Conservation (phyloP, 2,329 filamentous ascomycete genomes). For the Calonectria montana region DNA sequence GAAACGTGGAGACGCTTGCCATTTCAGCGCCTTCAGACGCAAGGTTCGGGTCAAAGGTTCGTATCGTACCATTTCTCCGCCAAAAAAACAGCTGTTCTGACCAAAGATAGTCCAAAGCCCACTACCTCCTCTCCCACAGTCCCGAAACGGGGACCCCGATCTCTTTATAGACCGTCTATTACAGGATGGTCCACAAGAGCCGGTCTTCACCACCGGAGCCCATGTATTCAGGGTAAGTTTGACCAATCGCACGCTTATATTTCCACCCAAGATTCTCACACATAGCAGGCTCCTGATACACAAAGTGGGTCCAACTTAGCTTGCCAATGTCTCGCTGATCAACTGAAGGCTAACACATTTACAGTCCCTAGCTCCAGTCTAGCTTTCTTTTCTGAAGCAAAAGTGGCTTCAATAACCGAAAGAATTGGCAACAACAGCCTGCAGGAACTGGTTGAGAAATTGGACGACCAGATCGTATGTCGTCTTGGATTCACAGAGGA, state of each 20-base stretch:
- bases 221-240: not conserved
- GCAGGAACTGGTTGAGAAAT: conserved; percentile 24
- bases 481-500: not conserved
- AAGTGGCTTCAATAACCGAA: conserved; percentile 41
- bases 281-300: not conserved
- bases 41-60: not conserved
- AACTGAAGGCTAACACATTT: not conserved
- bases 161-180: not conserved
- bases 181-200: not conserved
- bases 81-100: not conserved
- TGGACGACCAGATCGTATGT: conserved; percentile 22
- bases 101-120: not conserved
- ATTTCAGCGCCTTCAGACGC: conserved; percentile 1
- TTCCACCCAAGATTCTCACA: not conserved
- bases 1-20: conserved; percentile 1
- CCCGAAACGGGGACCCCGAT: not conserved
- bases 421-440: conserved; percentile 28
- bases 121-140: not conserved
- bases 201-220: not conserved
- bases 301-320: not conserved
- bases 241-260: not conserved
- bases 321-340: not conserved
- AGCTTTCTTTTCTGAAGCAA: conserved; percentile 50
- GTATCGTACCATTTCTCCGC: not conserved
- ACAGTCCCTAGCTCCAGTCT: conserved; percentile 39